Evolutionary conservation across 2,329 filamentous ascomycete genomes (phyloP), one percentile per base, ranked within the genome.

Genomic region (Penicillium polonicum): DNA sequence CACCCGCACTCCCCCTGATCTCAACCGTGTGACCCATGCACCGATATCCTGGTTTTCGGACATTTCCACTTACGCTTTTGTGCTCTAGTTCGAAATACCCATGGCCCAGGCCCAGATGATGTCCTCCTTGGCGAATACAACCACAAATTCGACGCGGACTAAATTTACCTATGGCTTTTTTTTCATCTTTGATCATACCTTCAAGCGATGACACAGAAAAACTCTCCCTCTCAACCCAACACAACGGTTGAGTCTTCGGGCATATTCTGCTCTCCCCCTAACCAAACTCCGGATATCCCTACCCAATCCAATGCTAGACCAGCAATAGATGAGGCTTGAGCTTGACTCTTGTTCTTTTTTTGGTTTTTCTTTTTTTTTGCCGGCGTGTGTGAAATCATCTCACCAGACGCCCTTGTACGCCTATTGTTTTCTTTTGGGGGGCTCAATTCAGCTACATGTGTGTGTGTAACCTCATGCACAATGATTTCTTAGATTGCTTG

Each of bases 61-160:
- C 25, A 45, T 36, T 46, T 48, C 54, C 50, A 49, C 61, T 72
- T 42, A 70, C 52, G 12, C 10, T 23, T 29, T 44, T 49, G 42
- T 63, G 55, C 49, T 52, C 60, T 55, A 83, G 82, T 80, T 57
- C 81, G 74, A 74, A 85, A 80, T 59, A 82, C 80, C 59, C 78
- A 74, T 61, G 86, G 72, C 63, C 86, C 74, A 72, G 82, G 69
- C 67, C 83, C 72, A 5, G 88, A 91, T 65, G 89, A 92, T 70
- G 86, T 95, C 53, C 77, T 93, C 50, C 80, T 95, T 35, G 88
- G 87, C 13, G 88, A 93, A 67, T 89, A 87, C 70, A 82, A 81
- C 62, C 83, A 83, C 60, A 89, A 88, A 69, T 83, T 83, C 66
- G 85, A 88, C 65, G 82, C 85, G 51, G 86, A 88, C 66, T 79